Conservation (phyloP, 2,329 filamentous ascomycete genomes). For the Verticillium nonalfalfae region DNA sequence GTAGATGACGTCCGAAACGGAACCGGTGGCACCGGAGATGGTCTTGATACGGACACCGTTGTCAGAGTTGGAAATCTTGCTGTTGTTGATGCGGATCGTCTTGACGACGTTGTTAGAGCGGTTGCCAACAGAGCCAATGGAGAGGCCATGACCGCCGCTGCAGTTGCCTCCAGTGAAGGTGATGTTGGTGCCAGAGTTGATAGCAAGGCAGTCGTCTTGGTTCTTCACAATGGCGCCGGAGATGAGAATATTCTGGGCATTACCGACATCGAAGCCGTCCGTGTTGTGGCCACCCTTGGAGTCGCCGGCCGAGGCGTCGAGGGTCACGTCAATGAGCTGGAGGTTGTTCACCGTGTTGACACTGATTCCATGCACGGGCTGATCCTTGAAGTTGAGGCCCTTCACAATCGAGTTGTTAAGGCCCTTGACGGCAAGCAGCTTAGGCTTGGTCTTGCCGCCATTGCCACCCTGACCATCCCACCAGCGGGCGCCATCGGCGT, state of each 20-base stretch:
- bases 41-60: slow-evolving; percentile 49
- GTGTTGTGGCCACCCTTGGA: slow-evolving; percentile 42
- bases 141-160: slow-evolving; percentile 35
- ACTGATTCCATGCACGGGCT: slow-evolving; percentile 33
- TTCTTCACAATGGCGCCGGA: slow-evolving; percentile 48
- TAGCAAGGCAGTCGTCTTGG: slow-evolving; percentile 55
- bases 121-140: slow-evolving; percentile 37
- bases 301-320: slow-evolving; percentile 32
- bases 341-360: slow-evolving; percentile 28
- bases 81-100: slow-evolving; percentile 42
- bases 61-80: slow-evolving; percentile 41
- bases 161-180: slow-evolving; percentile 37
- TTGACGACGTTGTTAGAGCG: slow-evolving; percentile 46
- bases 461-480: slow-evolving; percentile 58
- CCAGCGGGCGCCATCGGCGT: slow-evolving; percentile 51
- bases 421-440: slow-evolving; percentile 28
- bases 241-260: slow-evolving; percentile 42
- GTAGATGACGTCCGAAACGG: slow-evolving; percentile 36
- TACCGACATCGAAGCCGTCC: slow-evolving; percentile 51
- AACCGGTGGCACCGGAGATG: slow-evolving; percentile 35
- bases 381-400: slow-evolving; percentile 32
- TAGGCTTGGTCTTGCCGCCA: slow-evolving; percentile 57
- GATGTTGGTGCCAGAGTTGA: slow-evolving; percentile 46
- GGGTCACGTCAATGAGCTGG: slow-evolving; percentile 29
- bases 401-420: slow-evolving; percentile 28